Evolutionary conservation across 2,329 filamentous ascomycete species (phyloP), one percentile per base, ranked within the genome.

Genomic region (Ophiocordyceps polyrhachis-furcata): DNA sequence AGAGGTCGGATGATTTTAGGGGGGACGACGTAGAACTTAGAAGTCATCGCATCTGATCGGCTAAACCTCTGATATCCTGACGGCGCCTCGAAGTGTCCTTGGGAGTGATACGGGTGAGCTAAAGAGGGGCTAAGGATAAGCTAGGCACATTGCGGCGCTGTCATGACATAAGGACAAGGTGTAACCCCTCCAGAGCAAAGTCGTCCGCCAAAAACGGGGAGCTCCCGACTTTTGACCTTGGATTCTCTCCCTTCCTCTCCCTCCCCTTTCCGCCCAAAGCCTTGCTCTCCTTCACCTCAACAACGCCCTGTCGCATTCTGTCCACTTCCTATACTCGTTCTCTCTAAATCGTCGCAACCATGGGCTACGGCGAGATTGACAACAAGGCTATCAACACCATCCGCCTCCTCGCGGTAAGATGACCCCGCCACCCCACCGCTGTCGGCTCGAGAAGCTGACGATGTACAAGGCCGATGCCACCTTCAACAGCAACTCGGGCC

Each of bases 321-420:
- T 45, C 46, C 49, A 47, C 51, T 45, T 49, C 51, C 49, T 50
- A 55, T 48, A 17, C 13, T 41, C 40, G 23, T 23, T 19, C 15
- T 35, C n/a, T 42, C 45, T 46, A 45, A 41, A 41, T 17, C 40
- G 21, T 41, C 62, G 67, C 62, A 65, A 78, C 61, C 66, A 96
- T 96, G 89, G 79, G 79, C 66, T 95, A 83, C 76, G 74, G 75
- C 64, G 83, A 96, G 60, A 66, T 80, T 62, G 91, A 98, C 67
- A 72, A 81, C 74, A 77, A 87, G 69, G 83, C 86, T 62, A 86
- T 98, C 72, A 96, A 96, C 81, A 94, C 89, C 67, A 96, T 98
- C 73, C 85, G 91, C 66, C 69, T 86, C 62, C 78, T 98, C 58
- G 88, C 91, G 65, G 91, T 96, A 81, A 67, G 87, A 81, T 50